These are phyloP conservation scores for Fagopyrum homotropicum DNA, from an alignment of 148 eudicot genomes.

Conservation along the genomic window DNA sequence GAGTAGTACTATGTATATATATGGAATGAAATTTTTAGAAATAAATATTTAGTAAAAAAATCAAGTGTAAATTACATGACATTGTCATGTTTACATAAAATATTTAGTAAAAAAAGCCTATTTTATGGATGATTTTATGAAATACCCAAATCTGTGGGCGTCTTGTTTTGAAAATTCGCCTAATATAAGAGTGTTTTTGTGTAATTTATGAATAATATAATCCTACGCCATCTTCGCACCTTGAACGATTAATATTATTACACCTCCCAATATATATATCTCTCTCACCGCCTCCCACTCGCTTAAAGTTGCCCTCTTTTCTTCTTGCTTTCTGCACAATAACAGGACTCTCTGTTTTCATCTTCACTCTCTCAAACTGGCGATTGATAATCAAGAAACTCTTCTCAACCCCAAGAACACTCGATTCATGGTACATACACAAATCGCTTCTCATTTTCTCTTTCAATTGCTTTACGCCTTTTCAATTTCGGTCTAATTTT, in stretches of 20 bases:
- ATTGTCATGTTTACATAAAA: too few species aligned
- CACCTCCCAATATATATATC: constrained; percentile 8
- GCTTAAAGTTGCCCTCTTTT: constrained; percentile 11
- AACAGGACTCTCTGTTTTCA: constrained; percentile 12
- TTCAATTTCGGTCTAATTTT: neutral
- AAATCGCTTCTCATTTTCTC: neutral
- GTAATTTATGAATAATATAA: neutral
- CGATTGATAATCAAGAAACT: constrained; percentile 64
- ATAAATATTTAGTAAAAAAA: too few species aligned
- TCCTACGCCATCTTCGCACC: constrained; percentile 31
- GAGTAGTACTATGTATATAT: too few species aligned
- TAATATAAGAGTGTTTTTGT: neutral
- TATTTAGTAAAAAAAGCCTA: too few species aligned
- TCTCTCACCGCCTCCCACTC: constrained; percentile 29
- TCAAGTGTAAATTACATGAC: too few species aligned
- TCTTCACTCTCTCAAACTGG: constrained; percentile 47
- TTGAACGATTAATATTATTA: constrained; percentile 8
- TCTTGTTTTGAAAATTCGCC: too few species aligned
- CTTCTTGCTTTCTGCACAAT: constrained; percentile 17
- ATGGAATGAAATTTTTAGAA: too few species aligned
- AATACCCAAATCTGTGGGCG: too few species aligned
- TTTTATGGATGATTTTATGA: too few species aligned
- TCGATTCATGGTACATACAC: constrained; percentile 52
- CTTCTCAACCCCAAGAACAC: constrained; percentile 67
- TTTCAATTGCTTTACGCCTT: neutral